Percentiles rank a stretch among this genome's conserved stretches.
Evolutionary conservation across 768 basidiomycete genomes (phyloP).

Genomic region (Pleurotus pulmonarius): DNA sequence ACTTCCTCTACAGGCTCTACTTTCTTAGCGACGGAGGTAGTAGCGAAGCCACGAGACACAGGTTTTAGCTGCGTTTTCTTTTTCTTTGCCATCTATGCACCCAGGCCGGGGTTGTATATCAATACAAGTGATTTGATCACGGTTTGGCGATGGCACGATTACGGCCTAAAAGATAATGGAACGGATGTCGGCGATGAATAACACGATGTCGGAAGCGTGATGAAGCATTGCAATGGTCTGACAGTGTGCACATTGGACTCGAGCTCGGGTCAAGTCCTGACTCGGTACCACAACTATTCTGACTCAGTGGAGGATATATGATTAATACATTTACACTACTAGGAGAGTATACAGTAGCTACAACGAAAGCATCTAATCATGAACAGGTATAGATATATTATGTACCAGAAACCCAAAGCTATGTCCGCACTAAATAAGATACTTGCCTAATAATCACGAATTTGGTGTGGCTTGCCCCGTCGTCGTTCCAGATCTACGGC

Average conservation of each 20-base stretch:
- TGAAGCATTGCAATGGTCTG: not conserved
- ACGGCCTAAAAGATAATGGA: too few species aligned
- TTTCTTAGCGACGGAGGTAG: conserved; percentile 83
- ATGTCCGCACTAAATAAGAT: not conserved
- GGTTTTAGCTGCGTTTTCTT: conserved; percentile 81
- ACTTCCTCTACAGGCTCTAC: conserved; percentile 28
- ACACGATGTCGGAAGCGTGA: not conserved
- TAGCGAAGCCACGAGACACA: conserved; percentile 72
- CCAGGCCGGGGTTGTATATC: too few species aligned
- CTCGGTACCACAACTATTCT: too few species aligned
- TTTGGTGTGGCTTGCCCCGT: conserved; percentile 9
- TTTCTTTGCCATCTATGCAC: conserved; percentile 66
- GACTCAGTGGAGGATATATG: not conserved
- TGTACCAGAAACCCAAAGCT: conserved; percentile 5
- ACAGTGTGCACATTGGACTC: not conserved
- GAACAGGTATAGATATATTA: conserved; percentile 3
- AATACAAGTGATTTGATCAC: too few species aligned
- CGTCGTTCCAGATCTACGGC: conserved; percentile 21
- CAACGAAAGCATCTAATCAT: conserved; percentile 8
- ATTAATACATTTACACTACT: conserved; percentile 1
- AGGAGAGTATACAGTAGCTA: not conserved
- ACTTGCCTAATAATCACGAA: conserved; percentile 2
- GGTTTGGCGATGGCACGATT: too few species aligned
- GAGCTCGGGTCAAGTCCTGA: too few species aligned
- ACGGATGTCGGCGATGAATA: not conserved